These are phyloP conservation scores for Russula compacta DNA, from an alignment of 768 basidiomycete genomes.

Conservation along the genomic window DNA sequence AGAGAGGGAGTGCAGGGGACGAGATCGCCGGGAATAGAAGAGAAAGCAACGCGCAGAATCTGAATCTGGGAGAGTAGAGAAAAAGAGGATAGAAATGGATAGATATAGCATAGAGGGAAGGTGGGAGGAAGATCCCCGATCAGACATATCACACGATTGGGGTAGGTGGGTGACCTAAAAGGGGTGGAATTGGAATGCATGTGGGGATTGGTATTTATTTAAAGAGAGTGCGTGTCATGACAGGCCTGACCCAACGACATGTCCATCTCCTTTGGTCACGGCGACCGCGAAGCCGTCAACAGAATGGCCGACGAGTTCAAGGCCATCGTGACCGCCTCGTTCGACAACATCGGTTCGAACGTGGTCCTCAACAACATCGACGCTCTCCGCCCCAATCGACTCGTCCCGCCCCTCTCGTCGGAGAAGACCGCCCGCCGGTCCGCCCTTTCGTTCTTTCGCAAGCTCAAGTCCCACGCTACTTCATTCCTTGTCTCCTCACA, in stretches of 20 bases:
- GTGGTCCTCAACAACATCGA: neutral
- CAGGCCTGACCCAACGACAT: neutral
- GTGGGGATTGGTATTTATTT: neutral
- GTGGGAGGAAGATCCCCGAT: neutral
- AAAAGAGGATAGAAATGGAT: neutral
- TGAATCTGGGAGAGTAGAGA: neutral
- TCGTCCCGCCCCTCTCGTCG: neutral
- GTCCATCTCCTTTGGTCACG: neutral
- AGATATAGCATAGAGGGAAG: neutral
- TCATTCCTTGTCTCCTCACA: neutral
- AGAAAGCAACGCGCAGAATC: neutral
- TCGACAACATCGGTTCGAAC: conserved; percentile 13
- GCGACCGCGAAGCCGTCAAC: neutral
- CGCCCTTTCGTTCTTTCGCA: conserved; percentile 8
- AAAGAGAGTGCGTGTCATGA: neutral
- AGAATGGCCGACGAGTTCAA: conserved; percentile 16
- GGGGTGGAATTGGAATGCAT: neutral
- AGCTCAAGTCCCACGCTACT: conserved; percentile 6
- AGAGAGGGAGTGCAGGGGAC: neutral
- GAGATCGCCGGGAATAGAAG: neutral
- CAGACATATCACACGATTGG: neutral
- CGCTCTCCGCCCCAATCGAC: neutral
- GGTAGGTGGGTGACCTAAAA: neutral
- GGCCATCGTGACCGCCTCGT: conserved; percentile 15
- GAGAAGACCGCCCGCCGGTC: neutral